These are phyloP conservation scores for Saccharata proteae DNA, from an alignment of 2,329 filamentous ascomycete species.

Conservation along the genomic window DNA sequence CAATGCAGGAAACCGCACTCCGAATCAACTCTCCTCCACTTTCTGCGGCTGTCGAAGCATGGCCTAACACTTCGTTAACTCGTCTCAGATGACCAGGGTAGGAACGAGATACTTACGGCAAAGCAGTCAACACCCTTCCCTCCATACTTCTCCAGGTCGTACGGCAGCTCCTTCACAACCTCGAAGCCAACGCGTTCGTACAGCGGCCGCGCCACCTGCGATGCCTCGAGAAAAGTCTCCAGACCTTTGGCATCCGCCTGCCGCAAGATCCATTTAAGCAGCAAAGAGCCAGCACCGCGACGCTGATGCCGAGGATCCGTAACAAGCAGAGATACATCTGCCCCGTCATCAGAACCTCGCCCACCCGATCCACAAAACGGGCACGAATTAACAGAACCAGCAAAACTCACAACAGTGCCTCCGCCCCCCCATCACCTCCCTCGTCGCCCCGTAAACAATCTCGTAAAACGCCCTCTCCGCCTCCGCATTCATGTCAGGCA, in stretches of 20 bases:
- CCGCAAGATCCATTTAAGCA: constrained; percentile 6
- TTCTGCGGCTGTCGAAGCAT: too few relatives aligned
- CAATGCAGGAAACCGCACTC: too few relatives aligned
- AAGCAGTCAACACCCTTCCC: constrained; percentile 17
- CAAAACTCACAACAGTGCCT: constrained; percentile 5
- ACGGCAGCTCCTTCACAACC: constrained; percentile 13
- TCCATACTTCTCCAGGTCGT: constrained; percentile 20
- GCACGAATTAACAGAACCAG: not conserved
- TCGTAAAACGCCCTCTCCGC: constrained; percentile 2
- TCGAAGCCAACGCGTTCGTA: constrained; percentile 21
- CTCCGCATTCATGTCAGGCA: constrained; percentile 1
- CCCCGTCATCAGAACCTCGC: too few relatives aligned
- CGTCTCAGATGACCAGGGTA: too few relatives aligned
- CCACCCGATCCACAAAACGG: not conserved
- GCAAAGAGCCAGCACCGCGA: constrained; percentile 6
- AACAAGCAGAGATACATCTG: too few relatives aligned
- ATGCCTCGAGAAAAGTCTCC: constrained; percentile 28
- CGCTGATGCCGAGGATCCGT: constrained; percentile 7
- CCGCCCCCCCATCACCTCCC: constrained; percentile 1
- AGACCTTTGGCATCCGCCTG: constrained; percentile 23
- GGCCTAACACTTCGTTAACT: too few relatives aligned
- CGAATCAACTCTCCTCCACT: too few relatives aligned
- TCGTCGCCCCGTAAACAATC: not conserved
- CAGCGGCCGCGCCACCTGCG: constrained; percentile 22
- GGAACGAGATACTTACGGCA: too few relatives aligned